phyloP scores from a whole-genome alignment of 2,329 filamentous ascomycete species.

The Claviceps paspali region DNA sequence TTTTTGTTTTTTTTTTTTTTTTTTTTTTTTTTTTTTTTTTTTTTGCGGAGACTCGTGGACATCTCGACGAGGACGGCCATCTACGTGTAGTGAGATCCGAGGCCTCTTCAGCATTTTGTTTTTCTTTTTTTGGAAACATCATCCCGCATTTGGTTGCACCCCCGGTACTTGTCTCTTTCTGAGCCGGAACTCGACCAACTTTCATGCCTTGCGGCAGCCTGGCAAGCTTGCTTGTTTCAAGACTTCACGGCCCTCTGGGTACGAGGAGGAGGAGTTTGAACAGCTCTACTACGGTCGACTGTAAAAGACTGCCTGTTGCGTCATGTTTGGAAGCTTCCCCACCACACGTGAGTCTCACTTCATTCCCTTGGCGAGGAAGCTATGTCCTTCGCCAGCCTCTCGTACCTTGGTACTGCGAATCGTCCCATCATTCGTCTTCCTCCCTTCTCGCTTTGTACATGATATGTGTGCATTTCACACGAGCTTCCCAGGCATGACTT shows the following conservation, averaged over 20 bases:
- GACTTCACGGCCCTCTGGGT: neutral
- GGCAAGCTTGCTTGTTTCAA: neutral
- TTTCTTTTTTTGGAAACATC: neutral
- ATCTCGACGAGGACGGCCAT: neutral
- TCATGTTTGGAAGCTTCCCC: slow-evolving; percentile 29
- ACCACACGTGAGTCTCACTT: slow-evolving; percentile 24
- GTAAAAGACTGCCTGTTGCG: slow-evolving; percentile 6
- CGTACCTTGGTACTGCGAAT: neutral
- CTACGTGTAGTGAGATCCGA: neutral
- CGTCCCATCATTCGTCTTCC: neutral
- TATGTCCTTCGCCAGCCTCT: neutral
- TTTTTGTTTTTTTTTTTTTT: too few relatives aligned
- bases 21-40: too few relatives aligned
- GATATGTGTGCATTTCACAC: neutral
- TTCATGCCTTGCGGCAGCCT: too few relatives aligned
- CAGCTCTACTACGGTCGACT: too few relatives aligned
- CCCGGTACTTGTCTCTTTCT: too few relatives aligned
- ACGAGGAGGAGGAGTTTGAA: neutral
- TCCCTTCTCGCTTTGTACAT: neutral
- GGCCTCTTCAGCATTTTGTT: neutral
- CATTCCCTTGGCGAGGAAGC: neutral
- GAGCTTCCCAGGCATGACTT: neutral
- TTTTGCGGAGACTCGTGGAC: too few relatives aligned
- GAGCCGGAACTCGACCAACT: too few relatives aligned
- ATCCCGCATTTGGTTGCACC: neutral